Evolutionary conservation across 306 rosid species (phyloP).

Genomic region (Lablab purpureus): DNA sequence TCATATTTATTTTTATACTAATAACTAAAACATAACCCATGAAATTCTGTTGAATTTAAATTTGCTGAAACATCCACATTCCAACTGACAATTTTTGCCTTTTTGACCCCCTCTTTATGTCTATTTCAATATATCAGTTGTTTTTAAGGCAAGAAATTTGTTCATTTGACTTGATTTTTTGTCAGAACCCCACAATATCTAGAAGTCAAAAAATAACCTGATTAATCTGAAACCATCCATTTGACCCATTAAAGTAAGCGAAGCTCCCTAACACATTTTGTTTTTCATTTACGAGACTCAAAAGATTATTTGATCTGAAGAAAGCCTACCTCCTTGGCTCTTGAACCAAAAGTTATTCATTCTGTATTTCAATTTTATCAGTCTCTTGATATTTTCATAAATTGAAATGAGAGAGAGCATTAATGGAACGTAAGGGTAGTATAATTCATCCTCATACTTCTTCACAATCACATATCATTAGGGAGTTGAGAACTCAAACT

Average conservation of each 20-base stretch:
- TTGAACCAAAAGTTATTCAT: background rate
- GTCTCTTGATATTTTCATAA: background rate
- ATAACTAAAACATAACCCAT: conserved; percentile 4
- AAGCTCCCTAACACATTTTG: background rate
- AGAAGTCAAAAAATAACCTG: background rate
- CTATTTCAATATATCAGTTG: background rate
- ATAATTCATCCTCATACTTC: background rate
- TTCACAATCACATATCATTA: background rate
- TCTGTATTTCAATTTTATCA: background rate
- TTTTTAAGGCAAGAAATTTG: background rate
- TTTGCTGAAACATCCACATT: conserved; percentile 21
- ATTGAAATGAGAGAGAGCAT: background rate
- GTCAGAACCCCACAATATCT: background rate
- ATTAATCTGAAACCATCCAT: background rate
- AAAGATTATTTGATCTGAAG: background rate
- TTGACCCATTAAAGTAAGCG: background rate
- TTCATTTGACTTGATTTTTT: background rate
- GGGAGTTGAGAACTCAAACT: conserved; percentile 17
- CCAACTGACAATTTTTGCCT: conserved; percentile 9
- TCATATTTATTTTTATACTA: background rate
- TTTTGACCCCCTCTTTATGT: background rate
- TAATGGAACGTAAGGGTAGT: background rate
- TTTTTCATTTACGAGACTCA: background rate
- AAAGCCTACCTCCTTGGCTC: background rate
- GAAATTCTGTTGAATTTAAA: conserved; percentile 10